Base-by-base conservation (phyloP, 768 basidiomycete species). In the Suillus placidus region DNA sequence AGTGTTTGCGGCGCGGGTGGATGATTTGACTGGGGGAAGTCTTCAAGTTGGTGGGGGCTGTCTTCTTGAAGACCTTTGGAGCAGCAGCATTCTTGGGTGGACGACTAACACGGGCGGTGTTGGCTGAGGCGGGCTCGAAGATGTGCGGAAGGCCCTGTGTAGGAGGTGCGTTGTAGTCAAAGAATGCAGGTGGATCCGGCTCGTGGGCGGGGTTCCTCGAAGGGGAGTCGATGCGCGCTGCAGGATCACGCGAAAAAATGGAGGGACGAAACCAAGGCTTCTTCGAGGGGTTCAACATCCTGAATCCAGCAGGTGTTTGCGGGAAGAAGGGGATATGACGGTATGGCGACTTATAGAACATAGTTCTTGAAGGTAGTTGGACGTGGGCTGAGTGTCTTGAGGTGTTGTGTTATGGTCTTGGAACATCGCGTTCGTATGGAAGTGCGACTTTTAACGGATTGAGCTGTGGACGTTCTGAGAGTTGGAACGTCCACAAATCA, bases 301-400 rank as follows among this genome's bases (percentile, higher is more conserved):
- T 76, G 73, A 71, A 32, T 14, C 75, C 73, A 68, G 77, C 70
- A 74, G 75, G 62, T 47, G 55, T 52, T 45, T 67, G 61, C 12
- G 43, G 14, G 38, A 55, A 56, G 20, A 55, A 69, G n/a, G 71
- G 43, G 47, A 69, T 20, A 38, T 66, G 73, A 55, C 67, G 35
- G 32, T 43, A 54, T 30, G 65, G 67, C 12, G 52, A 54, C 34
- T 66, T 68, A 16, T 61, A 60, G 38, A 69, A 73, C 76, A 77
- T 66, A 23, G 20, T 58, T 57, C 30, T 65, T 54, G 18, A 63
- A 26, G 47, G 55, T 62, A 8, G 57, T 57, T 60, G 58, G 12
- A 6, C 8, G 23, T 35, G 9, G 35, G 6, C 14, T 13, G 18
- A 20, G 26, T 20, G 18, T 61, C 18, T 58, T 60, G 55, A 60